Evolutionary conservation across 495 filamentous ascomycete genomes (phyloP), one percentile per base, ranked within the genome.

Genomic region (Antarctomyces pellizariae): DNA sequence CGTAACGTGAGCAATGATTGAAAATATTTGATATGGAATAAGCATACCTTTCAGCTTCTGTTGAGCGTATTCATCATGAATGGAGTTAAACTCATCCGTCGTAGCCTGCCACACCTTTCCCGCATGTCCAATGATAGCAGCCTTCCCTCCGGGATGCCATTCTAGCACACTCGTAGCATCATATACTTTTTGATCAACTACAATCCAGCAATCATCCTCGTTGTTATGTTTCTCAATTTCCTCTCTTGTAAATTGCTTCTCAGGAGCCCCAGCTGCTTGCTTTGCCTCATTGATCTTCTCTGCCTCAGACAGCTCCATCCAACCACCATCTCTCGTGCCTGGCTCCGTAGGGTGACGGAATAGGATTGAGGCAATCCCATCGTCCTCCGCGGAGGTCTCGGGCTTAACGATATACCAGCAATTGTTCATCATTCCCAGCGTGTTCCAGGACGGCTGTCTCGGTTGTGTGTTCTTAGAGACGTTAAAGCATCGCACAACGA

Each of bases 271-370:
- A 5, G 34, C 42, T 18, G 43, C 22, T 8, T 39, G 40, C 33
- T 46, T 39, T 4, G 29, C 32, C 6, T 35, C 31, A 11, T 38
- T 25, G 14, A 42, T 41, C 16, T 42, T 23, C 8, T 39, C 35
- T 26, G 46, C 36, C 2, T 17, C 18, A 3, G 38, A 41, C 9
- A 29, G 31, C 29, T 92, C 80, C 84, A 95, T 95, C 84, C 84
- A 95, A 0, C 84, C 84, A 6, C 80, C 80, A 1, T 74, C 59
- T 30, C 68, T 67, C 16, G 79, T 42, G 0, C 69, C 71, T 7
- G 84, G 82, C 37, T 82, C 74, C 1, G 77, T 90, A 1, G 84
- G 84, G 38, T 95, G 84, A 32, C 34, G 36, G 7, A 43, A 35
- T 12, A 48, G 16, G 2, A 33, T 24, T 18, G 28, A 15, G 10